Percentiles rank a stretch among this genome's conserved stretches.
Evolutionary conservation across 257 asterid species (phyloP).

Genomic region (Solanum dulcamara): DNA sequence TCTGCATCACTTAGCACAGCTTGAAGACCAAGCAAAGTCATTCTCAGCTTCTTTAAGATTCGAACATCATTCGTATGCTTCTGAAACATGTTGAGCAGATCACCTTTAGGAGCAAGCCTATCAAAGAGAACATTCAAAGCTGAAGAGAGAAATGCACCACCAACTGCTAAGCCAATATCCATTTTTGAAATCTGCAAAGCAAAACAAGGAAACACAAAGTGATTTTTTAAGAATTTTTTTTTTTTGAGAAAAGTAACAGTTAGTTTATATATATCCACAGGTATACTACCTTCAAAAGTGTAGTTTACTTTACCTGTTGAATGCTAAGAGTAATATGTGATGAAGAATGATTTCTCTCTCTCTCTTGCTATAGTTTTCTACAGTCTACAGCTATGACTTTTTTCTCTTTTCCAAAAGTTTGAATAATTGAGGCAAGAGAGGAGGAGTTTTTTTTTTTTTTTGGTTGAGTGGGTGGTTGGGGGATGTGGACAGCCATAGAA

Average conservation of each 20-base stretch:
- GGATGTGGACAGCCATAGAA: not conserved
- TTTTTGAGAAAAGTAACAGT: too few relatives aligned
- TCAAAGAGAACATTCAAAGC: not conserved
- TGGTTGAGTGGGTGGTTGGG: too few relatives aligned
- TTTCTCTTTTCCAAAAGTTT: too few relatives aligned
- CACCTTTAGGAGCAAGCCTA: not conserved
- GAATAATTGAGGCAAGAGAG: too few relatives aligned
- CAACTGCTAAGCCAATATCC: not conserved
- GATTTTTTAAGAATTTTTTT: too few relatives aligned
- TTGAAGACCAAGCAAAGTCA: not conserved
- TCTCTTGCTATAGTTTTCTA: not conserved
- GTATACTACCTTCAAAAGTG: too few relatives aligned
- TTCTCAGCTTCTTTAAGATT: not conserved
- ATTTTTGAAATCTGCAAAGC: not conserved
- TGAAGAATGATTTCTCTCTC: not conserved
- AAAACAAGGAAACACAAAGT: not conserved
- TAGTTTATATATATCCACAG: too few relatives aligned
- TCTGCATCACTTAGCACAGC: not conserved
- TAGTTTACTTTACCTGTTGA: not conserved
- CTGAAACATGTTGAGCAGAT: not conserved
- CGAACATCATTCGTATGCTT: not conserved
- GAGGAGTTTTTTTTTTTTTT: too few relatives aligned
- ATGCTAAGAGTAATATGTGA: not conserved
- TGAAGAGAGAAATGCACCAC: constrained; percentile 3
- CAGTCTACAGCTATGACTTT: not conserved